These are phyloP conservation scores for Kwoniella pini DNA, from an alignment of 768 basidiomycete species.

Conservation along the genomic window DNA sequence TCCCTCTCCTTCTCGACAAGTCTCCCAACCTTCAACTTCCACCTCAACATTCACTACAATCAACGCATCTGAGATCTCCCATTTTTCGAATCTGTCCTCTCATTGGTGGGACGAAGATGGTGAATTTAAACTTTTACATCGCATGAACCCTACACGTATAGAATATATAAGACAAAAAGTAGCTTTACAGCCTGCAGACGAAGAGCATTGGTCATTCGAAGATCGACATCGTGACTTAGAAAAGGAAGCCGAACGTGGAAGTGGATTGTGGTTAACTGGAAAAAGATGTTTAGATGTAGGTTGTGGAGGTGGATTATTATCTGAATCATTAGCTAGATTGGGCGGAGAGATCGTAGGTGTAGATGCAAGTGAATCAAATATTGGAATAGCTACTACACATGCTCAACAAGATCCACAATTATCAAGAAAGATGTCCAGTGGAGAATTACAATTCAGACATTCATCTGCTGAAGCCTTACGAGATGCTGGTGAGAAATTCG, in stretches of 20 bases:
- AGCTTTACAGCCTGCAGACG: conserved; percentile 19
- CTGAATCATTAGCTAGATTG: conserved; percentile 86
- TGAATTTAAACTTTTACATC: conserved; percentile 82
- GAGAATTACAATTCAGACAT: conserved; percentile 67
- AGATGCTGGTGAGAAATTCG: conserved; percentile 66
- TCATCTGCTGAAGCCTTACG: conserved; percentile 74
- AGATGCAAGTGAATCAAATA: conserved; percentile 85
- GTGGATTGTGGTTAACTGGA: conserved; percentile 60
- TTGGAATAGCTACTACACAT: conserved; percentile 79
- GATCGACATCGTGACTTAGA: conserved; percentile 25
- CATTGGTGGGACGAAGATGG: conserved; percentile 95
- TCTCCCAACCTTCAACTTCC: background rate
- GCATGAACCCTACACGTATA: conserved; percentile 90
- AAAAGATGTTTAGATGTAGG: conserved; percentile 84
- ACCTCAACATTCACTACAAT: conserved; percentile 59
- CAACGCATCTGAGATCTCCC: conserved; percentile 78
- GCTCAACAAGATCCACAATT: conserved; percentile 74
- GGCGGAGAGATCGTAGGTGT: conserved; percentile 88
- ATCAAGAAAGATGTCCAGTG: conserved; percentile 24
- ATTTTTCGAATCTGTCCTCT: conserved; percentile 84
- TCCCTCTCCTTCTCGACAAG: conserved; percentile 2
- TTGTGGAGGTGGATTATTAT: conserved; percentile 90
- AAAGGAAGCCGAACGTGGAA: conserved; percentile 22
- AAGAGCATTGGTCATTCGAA: conserved; percentile 46
- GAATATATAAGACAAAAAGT: conserved; percentile 66